Conservation (phyloP, 371 early-diverging fungal species). For the Apophysomyces sp. region DNA sequence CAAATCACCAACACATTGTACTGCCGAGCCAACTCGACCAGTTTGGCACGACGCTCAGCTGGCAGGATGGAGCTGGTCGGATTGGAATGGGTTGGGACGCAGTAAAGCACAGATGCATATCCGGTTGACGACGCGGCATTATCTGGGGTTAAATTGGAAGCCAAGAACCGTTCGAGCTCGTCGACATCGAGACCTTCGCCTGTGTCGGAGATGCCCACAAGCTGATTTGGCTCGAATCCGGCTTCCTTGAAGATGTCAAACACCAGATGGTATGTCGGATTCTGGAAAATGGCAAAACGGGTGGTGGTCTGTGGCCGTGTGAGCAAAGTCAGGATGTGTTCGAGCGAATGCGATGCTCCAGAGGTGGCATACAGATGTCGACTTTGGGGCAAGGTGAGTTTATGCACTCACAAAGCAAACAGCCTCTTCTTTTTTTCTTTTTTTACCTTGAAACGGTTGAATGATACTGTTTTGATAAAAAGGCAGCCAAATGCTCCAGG, state of each 20-base stretch:
- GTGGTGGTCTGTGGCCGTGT: slow-evolving; percentile 27
- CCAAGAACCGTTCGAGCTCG: slow-evolving; percentile 13
- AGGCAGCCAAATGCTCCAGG: slow-evolving; percentile 22
- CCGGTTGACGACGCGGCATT: background rate
- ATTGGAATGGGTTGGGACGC: slow-evolving; percentile 63
- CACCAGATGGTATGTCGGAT: slow-evolving; percentile 64
- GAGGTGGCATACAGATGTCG: slow-evolving; percentile 29
- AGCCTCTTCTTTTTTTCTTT: background rate
- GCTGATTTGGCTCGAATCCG: slow-evolving; percentile 34
- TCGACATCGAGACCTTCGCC: slow-evolving; percentile 23
- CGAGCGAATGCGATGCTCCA: slow-evolving; percentile 36
- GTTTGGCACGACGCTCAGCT: slow-evolving; percentile 24
- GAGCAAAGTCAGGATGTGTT: slow-evolving; percentile 29
- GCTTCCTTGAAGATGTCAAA: slow-evolving; percentile 47
- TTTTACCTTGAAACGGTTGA: slow-evolving; percentile 19
- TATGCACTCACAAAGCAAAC: background rate
- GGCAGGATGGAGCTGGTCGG: slow-evolving; percentile 49
- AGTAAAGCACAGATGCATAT: slow-evolving; percentile 45
- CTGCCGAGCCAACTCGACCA: slow-evolving; percentile 47
- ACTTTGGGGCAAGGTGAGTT: slow-evolving; percentile 6
- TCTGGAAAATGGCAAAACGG: slow-evolving; percentile 45
- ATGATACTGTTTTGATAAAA: slow-evolving; percentile 23
- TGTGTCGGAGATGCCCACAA: slow-evolving; percentile 36
- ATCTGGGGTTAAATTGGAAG: slow-evolving; percentile 3
- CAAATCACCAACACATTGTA: slow-evolving; percentile 60